Evolutionary conservation across 2,329 filamentous ascomycete genomes (phyloP).

Genomic region (Clathrospora elynae): DNA sequence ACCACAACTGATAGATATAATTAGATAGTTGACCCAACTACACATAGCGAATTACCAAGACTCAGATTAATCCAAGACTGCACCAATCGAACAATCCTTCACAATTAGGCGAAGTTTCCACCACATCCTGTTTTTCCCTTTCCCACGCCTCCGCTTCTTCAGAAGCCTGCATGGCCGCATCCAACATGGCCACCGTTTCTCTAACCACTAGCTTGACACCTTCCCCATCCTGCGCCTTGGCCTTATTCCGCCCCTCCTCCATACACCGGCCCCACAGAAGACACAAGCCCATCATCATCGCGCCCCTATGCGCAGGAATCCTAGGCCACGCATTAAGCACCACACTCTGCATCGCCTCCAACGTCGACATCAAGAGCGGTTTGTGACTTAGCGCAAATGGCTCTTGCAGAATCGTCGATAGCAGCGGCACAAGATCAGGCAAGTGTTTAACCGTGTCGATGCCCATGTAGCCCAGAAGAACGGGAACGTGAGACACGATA

Average conservation of each 20-base stretch:
- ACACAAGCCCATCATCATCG: slow-evolving; percentile 65
- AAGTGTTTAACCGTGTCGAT: slow-evolving; percentile 70
- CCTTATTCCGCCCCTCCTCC: slow-evolving; percentile 27
- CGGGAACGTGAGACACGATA: slow-evolving; percentile 58
- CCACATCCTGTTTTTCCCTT: slow-evolving; percentile 21
- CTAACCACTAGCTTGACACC: slow-evolving; percentile 24
- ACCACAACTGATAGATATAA: too few species aligned
- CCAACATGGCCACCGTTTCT: slow-evolving; percentile 37
- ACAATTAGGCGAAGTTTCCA: slow-evolving; percentile 8
- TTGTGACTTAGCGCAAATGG: slow-evolving; percentile 66
- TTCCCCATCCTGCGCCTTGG: slow-evolving; percentile 19
- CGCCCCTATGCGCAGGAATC: slow-evolving; percentile 64
- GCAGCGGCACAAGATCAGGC: slow-evolving; percentile 69
- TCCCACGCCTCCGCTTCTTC: slow-evolving; percentile 22
- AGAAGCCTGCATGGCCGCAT: slow-evolving; percentile 26
- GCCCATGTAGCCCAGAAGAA: slow-evolving; percentile 62
- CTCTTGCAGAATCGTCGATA: slow-evolving; percentile 68
- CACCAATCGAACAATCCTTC: slow-evolving; percentile 18
- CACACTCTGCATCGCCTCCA: slow-evolving; percentile 61
- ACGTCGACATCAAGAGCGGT: slow-evolving; percentile 59
- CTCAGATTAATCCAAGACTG: too few species aligned
- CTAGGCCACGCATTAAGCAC: slow-evolving; percentile 73
- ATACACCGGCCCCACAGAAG: slow-evolving; percentile 44
- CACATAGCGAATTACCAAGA: too few species aligned
- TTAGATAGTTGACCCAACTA: too few species aligned